Evolutionary conservation across 257 asterid species (phyloP).

Genomic region (Solanum sitiens): DNA sequence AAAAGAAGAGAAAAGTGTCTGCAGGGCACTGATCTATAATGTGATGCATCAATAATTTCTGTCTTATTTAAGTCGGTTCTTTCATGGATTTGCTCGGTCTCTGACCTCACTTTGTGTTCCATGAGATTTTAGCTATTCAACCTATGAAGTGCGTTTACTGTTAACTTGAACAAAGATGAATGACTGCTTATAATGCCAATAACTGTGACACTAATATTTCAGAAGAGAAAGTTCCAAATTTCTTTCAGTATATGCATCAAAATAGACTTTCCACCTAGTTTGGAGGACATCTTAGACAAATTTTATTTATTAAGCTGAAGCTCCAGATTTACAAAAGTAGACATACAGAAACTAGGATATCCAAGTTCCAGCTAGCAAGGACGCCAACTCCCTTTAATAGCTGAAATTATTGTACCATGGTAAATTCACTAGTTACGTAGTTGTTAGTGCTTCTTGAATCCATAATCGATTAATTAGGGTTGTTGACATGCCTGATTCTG

Average conservation of each 20-base stretch:
- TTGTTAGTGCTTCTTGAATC: background rate
- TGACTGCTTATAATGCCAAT: background rate
- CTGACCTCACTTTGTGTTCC: background rate
- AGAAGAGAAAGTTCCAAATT: background rate
- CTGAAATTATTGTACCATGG: background rate
- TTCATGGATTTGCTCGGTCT: background rate
- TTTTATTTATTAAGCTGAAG: background rate
- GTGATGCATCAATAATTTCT: background rate
- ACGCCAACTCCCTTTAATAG: background rate
- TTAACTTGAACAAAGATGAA: background rate
- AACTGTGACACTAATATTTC: background rate
- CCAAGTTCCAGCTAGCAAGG: background rate
- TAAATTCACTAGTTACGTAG: background rate
- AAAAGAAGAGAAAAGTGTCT: background rate
- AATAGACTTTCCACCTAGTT: background rate
- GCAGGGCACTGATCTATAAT: background rate
- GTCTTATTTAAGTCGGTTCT: background rate
- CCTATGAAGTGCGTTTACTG: background rate
- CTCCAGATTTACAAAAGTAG: background rate
- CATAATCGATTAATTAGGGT: background rate
- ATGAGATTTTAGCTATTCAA: background rate
- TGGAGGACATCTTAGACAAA: background rate
- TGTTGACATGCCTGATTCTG: background rate
- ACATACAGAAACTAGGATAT: background rate
- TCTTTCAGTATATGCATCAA: background rate